A percentile compares a stretch with the other conserved stretches of the same genome.
Conservation (phyloP, 2,329 filamentous ascomycete species). For the Karstenula rhodostoma region DNA sequence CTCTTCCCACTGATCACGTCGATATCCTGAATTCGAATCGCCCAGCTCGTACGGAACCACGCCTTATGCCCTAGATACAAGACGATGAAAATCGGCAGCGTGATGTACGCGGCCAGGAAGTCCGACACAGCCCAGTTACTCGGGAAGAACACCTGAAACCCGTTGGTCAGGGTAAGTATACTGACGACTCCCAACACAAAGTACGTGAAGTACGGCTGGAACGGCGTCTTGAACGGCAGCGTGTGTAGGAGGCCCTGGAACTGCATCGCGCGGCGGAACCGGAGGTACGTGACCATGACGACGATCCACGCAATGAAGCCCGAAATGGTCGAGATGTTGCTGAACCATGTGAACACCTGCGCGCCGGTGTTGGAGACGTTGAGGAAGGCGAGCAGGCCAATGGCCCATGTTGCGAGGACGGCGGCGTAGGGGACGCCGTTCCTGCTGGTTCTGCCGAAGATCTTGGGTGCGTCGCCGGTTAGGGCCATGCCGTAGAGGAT, state of each 20-base stretch:
- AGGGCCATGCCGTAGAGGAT: slow-evolving; percentile 60
- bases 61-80: slow-evolving; percentile 48
- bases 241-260: slow-evolving; percentile 64
- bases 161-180: slow-evolving; percentile 45
- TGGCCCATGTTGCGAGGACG: slow-evolving; percentile 50
- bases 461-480: slow-evolving; percentile 60
- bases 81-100: slow-evolving; percentile 47
- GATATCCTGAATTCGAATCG: slow-evolving; percentile 38
- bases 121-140: slow-evolving; percentile 54
- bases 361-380: slow-evolving; percentile 57
- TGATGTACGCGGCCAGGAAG: slow-evolving; percentile 63
- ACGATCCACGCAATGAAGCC: slow-evolving; percentile 65
- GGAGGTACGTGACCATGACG: slow-evolving; percentile 65
- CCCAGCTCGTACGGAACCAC: slow-evolving; percentile 37
- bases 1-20: slow-evolving; percentile 45
- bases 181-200: slow-evolving; percentile 61
- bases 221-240: slow-evolving; percentile 59
- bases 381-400: slow-evolving; percentile 59
- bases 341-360: slow-evolving; percentile 71
- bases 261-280: slow-evolving; percentile 60
- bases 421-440: slow-evolving; percentile 53
- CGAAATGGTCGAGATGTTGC: slow-evolving; percentile 70
- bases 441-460: slow-evolving; percentile 58
- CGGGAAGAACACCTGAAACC: slow-evolving; percentile 63
- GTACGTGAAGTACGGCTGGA: slow-evolving; percentile 65